A percentile compares a stretch with the other conserved stretches of the same genome.
Conservation (phyloP, 352 stramenopile genomes). For the Pythium angustatum region DNA sequence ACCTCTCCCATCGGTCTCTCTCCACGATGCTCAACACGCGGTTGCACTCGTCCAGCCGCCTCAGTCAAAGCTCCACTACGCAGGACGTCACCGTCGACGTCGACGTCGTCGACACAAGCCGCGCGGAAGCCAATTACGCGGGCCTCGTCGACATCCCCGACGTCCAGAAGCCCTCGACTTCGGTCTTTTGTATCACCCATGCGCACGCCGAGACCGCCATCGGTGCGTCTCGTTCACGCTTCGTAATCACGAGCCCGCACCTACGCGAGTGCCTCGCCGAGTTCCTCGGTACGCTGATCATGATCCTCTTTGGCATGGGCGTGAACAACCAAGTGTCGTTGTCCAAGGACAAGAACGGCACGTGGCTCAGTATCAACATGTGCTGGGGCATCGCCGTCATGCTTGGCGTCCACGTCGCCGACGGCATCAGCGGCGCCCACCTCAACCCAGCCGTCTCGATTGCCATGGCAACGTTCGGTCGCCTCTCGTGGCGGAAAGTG, state of each 20-base stretch:
- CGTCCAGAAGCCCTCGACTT: not conserved
- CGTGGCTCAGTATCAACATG: slow-evolving; percentile 72
- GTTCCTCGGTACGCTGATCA: slow-evolving; percentile 58
- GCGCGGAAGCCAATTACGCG: not conserved
- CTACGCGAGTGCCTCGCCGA: slow-evolving; percentile 64
- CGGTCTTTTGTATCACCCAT: slow-evolving; percentile 33
- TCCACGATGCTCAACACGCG: slow-evolving; percentile 1
- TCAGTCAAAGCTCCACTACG: not conserved
- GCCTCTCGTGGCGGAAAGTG: slow-evolving; percentile 59
- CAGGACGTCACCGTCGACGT: not conserved
- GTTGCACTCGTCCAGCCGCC: not conserved
- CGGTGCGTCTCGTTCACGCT: slow-evolving; percentile 16
- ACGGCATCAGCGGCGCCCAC: slow-evolving; percentile 58
- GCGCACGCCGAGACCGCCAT: not conserved
- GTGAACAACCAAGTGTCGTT: slow-evolving; percentile 63
- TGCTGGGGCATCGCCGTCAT: slow-evolving; percentile 76
- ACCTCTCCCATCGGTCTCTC: no score
- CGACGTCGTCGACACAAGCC: slow-evolving; percentile 1
- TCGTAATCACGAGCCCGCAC: slow-evolving; percentile 22
- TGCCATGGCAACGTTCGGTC: slow-evolving; percentile 47
- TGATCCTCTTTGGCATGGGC: slow-evolving; percentile 67
- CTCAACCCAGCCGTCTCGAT: slow-evolving; percentile 69
- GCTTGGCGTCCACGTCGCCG: slow-evolving; percentile 61
- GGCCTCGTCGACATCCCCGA: not conserved
- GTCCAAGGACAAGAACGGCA: slow-evolving; percentile 48